Evolutionary conservation across 768 basidiomycete genomes (phyloP), one percentile per base, ranked within the genome.

Genomic region (Lentinus tigrinus): DNA sequence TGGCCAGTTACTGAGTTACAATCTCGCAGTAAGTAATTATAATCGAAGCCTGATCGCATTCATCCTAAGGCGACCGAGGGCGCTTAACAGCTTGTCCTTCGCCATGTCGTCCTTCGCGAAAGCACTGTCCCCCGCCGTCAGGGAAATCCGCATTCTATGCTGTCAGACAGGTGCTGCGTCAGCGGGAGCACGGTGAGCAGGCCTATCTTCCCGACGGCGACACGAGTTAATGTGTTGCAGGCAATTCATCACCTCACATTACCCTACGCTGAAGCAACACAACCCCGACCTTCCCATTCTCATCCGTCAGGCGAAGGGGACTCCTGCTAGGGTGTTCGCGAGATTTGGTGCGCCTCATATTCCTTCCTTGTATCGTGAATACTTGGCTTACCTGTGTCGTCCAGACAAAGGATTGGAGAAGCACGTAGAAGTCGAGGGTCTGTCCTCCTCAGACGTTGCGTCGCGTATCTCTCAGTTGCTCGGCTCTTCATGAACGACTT

Each of bases 221-320:
- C 19, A 24, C 3, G 10, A 14, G 13, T 19, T 48, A 28, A 51
- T 49, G 26, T 10, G 38, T 21, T 27, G 14, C 71, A 93, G 93
- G 64, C 85, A 92, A 74, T 94, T 93, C 74, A 83, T 94, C 67
- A 71, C 85, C 42, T 80, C 89, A 26, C 82, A 85, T 62, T 93
- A 93, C 69, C 84, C 88, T 4, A 64, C 77, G 52, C 82, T 93
- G 67, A 93, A 93, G 76, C 81, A 89, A 70, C 76, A 88, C 72
- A 94, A 94, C 69, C 92, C 91, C 38, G 87, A 94, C 74, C 75
- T 94, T n/a, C 92, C 91, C 17, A 80, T 92, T 37, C 72, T 93
- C 65, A 89, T 93, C 66, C 81, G 92, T 65, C 89, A 92, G 74
- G 92, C 90, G 16, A 77, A 75, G 52, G 89, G 85, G 37, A 91